Evolutionary conservation across 1,284 basidiomycete species (phyloP).

Genomic region (Moniliophthora roreri): DNA sequence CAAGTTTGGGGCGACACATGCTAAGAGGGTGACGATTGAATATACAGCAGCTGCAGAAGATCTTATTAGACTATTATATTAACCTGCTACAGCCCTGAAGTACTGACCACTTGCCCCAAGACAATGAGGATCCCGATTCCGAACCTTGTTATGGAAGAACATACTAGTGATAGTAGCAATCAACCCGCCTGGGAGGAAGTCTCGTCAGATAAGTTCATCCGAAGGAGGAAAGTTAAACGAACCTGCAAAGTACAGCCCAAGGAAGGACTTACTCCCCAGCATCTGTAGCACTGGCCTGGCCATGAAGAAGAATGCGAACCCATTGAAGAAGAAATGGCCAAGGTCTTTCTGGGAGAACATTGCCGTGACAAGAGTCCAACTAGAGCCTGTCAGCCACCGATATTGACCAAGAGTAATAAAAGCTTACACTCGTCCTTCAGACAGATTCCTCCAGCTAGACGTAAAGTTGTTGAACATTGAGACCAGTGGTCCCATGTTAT

Average conservation of each 20-base stretch:
- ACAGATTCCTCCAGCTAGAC: slow-evolving; percentile 62
- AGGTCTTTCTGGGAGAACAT: slow-evolving; percentile 72
- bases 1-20: slow-evolving; percentile 66
- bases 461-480: slow-evolving; percentile 76
- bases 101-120: slow-evolving; percentile 75
- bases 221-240: slow-evolving; percentile 16
- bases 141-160: slow-evolving; percentile 49
- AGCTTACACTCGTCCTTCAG: slow-evolving; percentile 67
- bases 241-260: slow-evolving; percentile 79
- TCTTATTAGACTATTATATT: slow-evolving; percentile 3
- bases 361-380: slow-evolving; percentile 80
- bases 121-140: slow-evolving; percentile 45
- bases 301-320: slow-evolving; percentile 80
- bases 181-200: slow-evolving; percentile 53
- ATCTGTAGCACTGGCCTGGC: slow-evolving; percentile 60
- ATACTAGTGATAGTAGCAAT: slow-evolving; percentile 62
- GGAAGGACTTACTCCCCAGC: slow-evolving; percentile 71
- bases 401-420: background rate
- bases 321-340: slow-evolving; percentile 76
- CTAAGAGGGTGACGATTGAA: slow-evolving; percentile 70
- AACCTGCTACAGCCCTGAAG: background rate
- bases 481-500: slow-evolving; percentile 48
- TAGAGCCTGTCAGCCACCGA: slow-evolving; percentile 28
- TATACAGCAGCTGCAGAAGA: slow-evolving; percentile 67
- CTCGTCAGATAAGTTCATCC: background rate